Conservation (phyloP, 2,329 filamentous ascomycete species). For the Penicillium sp. region DNA sequence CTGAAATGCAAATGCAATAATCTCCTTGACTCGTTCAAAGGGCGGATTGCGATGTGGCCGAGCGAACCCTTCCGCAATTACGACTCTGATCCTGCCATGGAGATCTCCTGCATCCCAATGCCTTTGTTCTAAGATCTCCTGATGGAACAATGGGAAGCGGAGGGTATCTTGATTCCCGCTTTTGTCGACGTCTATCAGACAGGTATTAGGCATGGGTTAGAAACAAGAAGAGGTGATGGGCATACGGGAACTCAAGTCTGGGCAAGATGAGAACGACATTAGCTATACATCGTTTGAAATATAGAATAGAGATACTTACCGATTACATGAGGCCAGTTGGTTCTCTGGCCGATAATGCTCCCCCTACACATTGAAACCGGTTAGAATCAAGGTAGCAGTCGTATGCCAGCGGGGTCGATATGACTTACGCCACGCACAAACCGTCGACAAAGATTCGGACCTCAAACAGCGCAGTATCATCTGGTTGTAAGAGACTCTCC, state of each 20-base stretch:
- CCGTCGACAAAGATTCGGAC: constrained; percentile 73
- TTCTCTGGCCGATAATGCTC: constrained; percentile 58
- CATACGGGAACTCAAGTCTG: constrained; percentile 45
- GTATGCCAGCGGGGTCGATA: neutral
- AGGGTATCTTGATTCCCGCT: constrained; percentile 66
- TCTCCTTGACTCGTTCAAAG: constrained; percentile 71
- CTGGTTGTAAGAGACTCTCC: constrained; percentile 60
- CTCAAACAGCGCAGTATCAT: constrained; percentile 66
- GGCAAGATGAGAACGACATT: constrained; percentile 3
- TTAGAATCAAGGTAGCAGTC: neutral
- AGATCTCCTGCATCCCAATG: constrained; percentile 75
- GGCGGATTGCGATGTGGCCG: constrained; percentile 53
- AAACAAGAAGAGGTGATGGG: constrained; percentile 20
- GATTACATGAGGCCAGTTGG: constrained; percentile 59
- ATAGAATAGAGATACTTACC: constrained; percentile 42
- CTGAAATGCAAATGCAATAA: constrained; percentile 81
- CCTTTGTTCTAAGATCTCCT: constrained; percentile 69
- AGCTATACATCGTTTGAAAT: constrained; percentile 2
- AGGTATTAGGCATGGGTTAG: constrained; percentile 10
- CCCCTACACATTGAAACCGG: constrained; percentile 48
- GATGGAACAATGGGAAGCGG: constrained; percentile 73
- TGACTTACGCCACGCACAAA: constrained; percentile 62
- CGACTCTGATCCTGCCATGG: constrained; percentile 74
- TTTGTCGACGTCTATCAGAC: constrained; percentile 51
- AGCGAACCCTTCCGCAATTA: constrained; percentile 75